Evolutionary conservation across 129 eudicot species (phyloP).

Genomic region (Kitagawia praeruptora): DNA sequence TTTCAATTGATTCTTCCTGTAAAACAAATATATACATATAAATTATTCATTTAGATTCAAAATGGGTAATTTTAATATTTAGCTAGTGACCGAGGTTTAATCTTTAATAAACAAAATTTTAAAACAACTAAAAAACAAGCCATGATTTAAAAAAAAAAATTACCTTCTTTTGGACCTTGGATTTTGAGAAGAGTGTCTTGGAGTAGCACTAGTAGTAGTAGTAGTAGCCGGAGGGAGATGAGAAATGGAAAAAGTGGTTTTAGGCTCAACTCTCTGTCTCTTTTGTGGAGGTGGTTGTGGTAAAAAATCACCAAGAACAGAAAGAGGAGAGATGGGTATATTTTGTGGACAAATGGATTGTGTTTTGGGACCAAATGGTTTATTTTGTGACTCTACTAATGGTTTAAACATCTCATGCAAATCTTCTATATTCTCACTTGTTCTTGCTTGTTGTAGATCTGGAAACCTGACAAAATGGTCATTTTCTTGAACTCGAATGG

Average conservation of each 20-base stretch:
- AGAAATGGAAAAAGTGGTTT: conserved; percentile 33
- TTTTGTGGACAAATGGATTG: conserved; percentile 24
- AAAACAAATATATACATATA: conserved; percentile 4
- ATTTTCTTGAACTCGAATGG: conserved; percentile 16
- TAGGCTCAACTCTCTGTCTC: conserved; percentile 18
- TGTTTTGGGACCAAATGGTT: conserved; percentile 34
- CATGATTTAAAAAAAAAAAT: conserved; percentile 8
- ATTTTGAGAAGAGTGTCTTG: conserved; percentile 25
- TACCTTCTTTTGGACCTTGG: conserved; percentile 84
- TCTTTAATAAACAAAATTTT: not conserved
- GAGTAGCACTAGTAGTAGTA: not conserved
- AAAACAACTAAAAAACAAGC: not conserved
- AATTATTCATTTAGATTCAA: not conserved
- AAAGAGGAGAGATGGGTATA: conserved; percentile 42
- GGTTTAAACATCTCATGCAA: conserved; percentile 62
- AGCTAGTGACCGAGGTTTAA: conserved; percentile 7
- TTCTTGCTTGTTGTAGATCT: conserved; percentile 43
- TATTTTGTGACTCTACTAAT: conserved; percentile 8
- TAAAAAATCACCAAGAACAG: conserved; percentile 54
- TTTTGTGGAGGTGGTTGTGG: conserved; percentile 16
- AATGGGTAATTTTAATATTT: conserved; percentile 3
- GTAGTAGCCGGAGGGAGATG: conserved; percentile 14
- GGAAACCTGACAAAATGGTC: conserved; percentile 20
- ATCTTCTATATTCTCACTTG: conserved; percentile 28
- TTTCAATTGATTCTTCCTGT: conserved; percentile 70